These are phyloP conservation scores for Pycnococcus provasolii DNA, from an alignment of 139 green algal species.

Conservation along the genomic window DNA sequence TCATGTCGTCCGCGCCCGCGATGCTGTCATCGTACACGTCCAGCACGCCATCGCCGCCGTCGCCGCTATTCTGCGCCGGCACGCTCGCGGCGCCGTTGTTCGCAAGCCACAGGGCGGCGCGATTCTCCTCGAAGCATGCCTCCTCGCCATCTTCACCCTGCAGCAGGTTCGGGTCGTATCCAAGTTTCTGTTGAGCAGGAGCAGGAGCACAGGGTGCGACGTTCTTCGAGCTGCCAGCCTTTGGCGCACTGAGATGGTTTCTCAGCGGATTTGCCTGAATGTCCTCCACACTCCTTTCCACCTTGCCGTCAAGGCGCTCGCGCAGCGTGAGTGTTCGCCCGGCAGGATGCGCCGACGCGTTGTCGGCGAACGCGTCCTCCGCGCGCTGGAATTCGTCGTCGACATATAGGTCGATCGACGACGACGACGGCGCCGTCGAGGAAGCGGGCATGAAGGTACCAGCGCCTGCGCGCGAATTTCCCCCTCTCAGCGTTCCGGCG, in stretches of 20 bases:
- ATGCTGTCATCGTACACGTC: too few relatives aligned
- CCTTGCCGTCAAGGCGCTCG: conserved; percentile 1
- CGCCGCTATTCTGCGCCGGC: too few relatives aligned
- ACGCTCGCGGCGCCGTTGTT: not conserved
- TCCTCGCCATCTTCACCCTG: conserved; percentile 38
- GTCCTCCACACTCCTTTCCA: not conserved
- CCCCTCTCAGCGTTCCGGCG: not conserved
- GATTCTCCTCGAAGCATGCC: conserved; percentile 58
- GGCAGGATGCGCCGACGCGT: not conserved
- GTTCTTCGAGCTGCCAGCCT: conserved; percentile 11
- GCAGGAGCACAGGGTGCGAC: not conserved
- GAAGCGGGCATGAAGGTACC: not conserved
- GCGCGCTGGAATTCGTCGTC: not conserved
- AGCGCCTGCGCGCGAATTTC: not conserved
- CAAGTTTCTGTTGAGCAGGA: not conserved
- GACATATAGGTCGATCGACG: not conserved
- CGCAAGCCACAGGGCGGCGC: conserved; percentile 35
- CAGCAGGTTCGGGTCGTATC: conserved; percentile 19
- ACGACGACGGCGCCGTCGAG: not conserved
- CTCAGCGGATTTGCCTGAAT: conserved; percentile 4
- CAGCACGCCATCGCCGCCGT: too few relatives aligned
- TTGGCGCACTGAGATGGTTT: not conserved
- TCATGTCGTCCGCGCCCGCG: too few relatives aligned
- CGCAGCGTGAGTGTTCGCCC: not conserved
- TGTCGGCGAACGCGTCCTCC: not conserved